These are phyloP conservation scores for Fraxinus platypoda DNA, from an alignment of 305 asterid species.

Conservation along the genomic window DNA sequence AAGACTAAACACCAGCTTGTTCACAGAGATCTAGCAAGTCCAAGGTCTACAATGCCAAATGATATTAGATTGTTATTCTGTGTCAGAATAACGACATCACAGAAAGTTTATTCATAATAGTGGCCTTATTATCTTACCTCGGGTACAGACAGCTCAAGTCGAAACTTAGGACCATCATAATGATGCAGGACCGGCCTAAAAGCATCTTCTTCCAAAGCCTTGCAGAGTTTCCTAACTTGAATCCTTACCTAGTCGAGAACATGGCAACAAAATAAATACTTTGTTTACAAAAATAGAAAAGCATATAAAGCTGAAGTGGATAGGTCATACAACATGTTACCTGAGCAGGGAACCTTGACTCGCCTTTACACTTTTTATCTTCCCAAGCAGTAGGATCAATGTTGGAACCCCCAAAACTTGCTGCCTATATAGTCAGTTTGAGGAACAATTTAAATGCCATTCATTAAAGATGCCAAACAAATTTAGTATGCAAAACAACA, in stretches of 20 bases:
- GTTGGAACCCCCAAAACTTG: slow-evolving; percentile 90
- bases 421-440: slow-evolving; percentile 50
- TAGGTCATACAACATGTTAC: slow-evolving; percentile 31
- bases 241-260: slow-evolving; percentile 59
- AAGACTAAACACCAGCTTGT: slow-evolving; percentile 57
- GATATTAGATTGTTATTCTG: background rate
- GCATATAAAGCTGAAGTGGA: background rate
- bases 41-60: slow-evolving; percentile 60
- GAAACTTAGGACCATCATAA: slow-evolving; percentile 96
- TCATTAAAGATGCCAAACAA: background rate
- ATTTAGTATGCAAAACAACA: background rate
- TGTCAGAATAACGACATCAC: background rate
- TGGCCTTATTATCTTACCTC: slow-evolving; percentile 53
- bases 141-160: slow-evolving; percentile 88
- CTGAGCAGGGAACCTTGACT: slow-evolving; percentile 99
- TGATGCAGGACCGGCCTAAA: slow-evolving; percentile 95
- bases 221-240: slow-evolving; percentile 69
- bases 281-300: background rate
- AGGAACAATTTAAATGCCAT: slow-evolving; percentile 4
- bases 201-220: slow-evolving; percentile 91
- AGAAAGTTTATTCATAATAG: background rate
- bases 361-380: slow-evolving; percentile 95
- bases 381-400: slow-evolving; percentile 99
- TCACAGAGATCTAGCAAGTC: slow-evolving; percentile 89
- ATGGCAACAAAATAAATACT: slow-evolving; percentile 15